Base-by-base conservation (phyloP, 75 land plant genomes). In the Picea sitchensis region DNA sequence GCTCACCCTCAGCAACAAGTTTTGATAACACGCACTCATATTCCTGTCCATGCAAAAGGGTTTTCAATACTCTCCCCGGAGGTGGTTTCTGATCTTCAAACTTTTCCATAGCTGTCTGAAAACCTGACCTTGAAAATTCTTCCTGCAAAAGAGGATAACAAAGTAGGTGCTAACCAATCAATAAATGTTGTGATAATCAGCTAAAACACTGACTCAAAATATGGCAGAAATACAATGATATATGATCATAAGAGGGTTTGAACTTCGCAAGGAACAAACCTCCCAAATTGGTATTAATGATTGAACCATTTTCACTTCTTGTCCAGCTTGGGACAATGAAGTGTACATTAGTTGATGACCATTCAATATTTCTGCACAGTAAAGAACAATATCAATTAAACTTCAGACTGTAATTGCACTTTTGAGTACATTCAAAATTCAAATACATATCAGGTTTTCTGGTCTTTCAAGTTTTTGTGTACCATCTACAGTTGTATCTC, bases 241-340 rank as follows among this genome's bases (percentile, higher is more conserved):
- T n/a, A 47, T 32, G 36, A 14, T 65, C 7, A 5, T 31, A 59
- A 20, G 44, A 80, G 59, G 31, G 31, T 21, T 34, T 26, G n/a
- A n/a, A n/a, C n/a, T n/a, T n/a, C n/a, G 20, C 1, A 75, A 34
- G 63, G 65, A 68, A 63, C 87, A 79, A 31, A 95, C 99, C 92
- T 97, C 94, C 99, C 99, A 97, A 65, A 97, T 97, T 54, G 98
- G 96, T 58, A 92, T 74, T 4, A 97, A 86, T 57, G 99, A 97
- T 76, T 93, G 98, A 77, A 97, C 99, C 98, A 95, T 88, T 80
- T 86, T 97, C 75, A 87, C 89, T 59, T 90, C 94, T 36, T 93
- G 79, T 73, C 75, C 77, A 59, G 88, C 83, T 77, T 90, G 96
- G 59, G 92, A 91, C 59, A 95, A 80, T 61, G 99, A 88, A 81